Evolutionary conservation across 2,329 filamentous ascomycete species (phyloP).

Genomic region (Exophiala oligosperma): DNA sequence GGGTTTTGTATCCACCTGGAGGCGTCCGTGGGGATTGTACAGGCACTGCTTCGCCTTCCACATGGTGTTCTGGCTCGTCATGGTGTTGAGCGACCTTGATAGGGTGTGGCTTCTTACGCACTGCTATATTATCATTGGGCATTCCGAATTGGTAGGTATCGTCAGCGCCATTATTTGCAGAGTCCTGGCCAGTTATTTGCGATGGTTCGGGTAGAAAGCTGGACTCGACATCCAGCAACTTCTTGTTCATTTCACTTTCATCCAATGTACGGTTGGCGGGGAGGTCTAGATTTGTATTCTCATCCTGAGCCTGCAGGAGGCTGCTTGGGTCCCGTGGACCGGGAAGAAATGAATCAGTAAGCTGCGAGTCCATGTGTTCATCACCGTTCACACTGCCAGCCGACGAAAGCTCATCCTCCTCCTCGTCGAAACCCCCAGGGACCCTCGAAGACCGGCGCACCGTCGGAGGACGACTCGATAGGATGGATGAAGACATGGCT

Average conservation of each 20-base stretch:
- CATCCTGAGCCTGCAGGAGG: slow-evolving; percentile 22
- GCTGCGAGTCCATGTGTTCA: slow-evolving; percentile 10
- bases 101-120: slow-evolving; percentile 22
- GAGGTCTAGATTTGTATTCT: slow-evolving; percentile 17
- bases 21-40: slow-evolving; percentile 29
- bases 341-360: slow-evolving; percentile 19
- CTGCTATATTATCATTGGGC: slow-evolving; percentile 29
- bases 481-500: slow-evolving; percentile 23
- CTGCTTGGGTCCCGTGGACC: slow-evolving; percentile 25
- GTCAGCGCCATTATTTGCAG: slow-evolving; percentile 36
- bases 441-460: slow-evolving; percentile 31
- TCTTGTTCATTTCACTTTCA: slow-evolving; percentile 60
- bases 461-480: slow-evolving; percentile 15
- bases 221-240: slow-evolving; percentile 63
- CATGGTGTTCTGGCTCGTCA: slow-evolving; percentile 14
- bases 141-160: slow-evolving; percentile 47
- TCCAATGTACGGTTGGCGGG: slow-evolving; percentile 44
- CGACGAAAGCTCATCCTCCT: slow-evolving; percentile 24
- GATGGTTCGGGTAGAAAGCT: slow-evolving; percentile 61
- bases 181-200: slow-evolving; percentile 34
- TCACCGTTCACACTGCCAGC: slow-evolving; percentile 20
- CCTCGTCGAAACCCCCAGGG: slow-evolving; percentile 39
- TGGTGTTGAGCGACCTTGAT: slow-evolving; percentile 14
- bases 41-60: neutral
- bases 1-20: slow-evolving; percentile 33